A percentile compares a stretch with the other conserved stretches of the same genome.
These are phyloP conservation scores for Coelastrella sp. DNA, from an alignment of 139 green algal genomes.

Conservation along the genomic window DNA sequence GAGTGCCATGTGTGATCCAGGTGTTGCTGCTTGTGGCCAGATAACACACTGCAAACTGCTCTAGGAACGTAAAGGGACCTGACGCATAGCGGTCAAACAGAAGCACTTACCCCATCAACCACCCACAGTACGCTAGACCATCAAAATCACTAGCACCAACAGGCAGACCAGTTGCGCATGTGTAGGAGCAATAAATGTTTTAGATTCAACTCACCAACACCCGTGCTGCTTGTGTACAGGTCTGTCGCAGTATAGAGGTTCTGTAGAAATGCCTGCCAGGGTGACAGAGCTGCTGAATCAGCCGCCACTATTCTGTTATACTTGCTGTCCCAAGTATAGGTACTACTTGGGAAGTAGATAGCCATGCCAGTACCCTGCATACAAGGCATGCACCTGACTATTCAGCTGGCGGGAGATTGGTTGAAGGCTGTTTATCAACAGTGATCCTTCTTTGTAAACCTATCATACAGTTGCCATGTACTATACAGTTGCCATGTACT, in stretches of 20 bases:
- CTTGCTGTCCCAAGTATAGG: neutral
- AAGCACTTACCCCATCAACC: too few relatives aligned
- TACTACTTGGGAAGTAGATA: slow-evolving; percentile 50
- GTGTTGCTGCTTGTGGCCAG: neutral
- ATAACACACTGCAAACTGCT: slow-evolving; percentile 45
- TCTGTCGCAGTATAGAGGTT: neutral
- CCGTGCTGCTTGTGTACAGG: neutral
- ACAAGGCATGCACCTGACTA: neutral
- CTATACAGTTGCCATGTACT: neutral
- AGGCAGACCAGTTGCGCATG: neutral
- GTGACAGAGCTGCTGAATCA: neutral
- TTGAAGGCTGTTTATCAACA: neutral
- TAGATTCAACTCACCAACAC: neutral
- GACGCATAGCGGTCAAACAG: neutral
- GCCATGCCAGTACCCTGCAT: slow-evolving; percentile 48
- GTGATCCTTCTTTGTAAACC: neutral
- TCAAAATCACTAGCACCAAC: neutral
- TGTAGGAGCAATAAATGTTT: neutral
- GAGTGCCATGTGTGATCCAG: slow-evolving; percentile 48
- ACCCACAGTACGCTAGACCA: neutral
- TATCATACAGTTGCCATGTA: neutral
- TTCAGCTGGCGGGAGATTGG: neutral
- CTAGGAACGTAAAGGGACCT: slow-evolving; percentile 34
- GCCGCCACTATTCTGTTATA: neutral
- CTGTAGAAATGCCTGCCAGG: slow-evolving; percentile 29